Percentiles rank a stretch among this genome's conserved stretches.
phyloP scores from a whole-genome alignment of 805 yeast genomes.

The Clavispora asparagi region DNA sequence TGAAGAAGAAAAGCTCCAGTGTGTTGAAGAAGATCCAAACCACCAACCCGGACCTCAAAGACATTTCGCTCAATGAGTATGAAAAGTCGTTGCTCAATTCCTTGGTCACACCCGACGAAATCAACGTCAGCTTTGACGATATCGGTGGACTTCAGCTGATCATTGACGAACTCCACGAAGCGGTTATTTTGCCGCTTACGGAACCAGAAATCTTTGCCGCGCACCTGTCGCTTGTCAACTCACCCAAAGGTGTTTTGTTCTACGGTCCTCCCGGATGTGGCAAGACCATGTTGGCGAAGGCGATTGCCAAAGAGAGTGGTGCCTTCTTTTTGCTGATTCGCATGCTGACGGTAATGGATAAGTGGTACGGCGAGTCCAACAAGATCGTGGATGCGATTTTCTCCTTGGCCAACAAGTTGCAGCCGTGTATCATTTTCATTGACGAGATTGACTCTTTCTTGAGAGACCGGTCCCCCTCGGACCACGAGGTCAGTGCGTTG shows the following conservation, averaged over 20 bases:
- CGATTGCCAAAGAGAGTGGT: conserved; percentile 84
- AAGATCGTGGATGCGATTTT: conserved; percentile 91
- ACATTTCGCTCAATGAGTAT: conserved; percentile 58
- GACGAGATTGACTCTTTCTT: conserved; percentile 95
- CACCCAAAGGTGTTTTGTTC: conserved; percentile 90
- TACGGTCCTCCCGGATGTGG: conserved; percentile 99
- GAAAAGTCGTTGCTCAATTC: conserved; percentile 74
- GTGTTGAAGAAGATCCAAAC: conserved; percentile 31
- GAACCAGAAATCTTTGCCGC: conserved; percentile 70
- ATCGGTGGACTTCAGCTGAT: conserved; percentile 85
- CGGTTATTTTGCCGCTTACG: conserved; percentile 78
- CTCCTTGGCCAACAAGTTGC: conserved; percentile 80
- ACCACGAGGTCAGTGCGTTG: conserved; percentile 94
- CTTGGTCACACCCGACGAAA: conserved; percentile 81
- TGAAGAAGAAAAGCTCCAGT: conserved; percentile 56
- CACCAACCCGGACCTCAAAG: conserved; percentile 53
- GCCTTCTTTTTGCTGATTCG: conserved; percentile 88
- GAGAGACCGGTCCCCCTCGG: conserved; percentile 75
- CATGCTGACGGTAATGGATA: conserved; percentile 93
- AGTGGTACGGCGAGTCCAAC: conserved; percentile 96
- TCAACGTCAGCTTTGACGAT: conserved; percentile 69
- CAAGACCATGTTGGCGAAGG: conserved; percentile 95
- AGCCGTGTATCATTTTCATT: conserved; percentile 91
- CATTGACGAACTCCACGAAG: conserved; percentile 79
- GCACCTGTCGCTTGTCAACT: conserved; percentile 66